A percentile compares a stretch with the other conserved stretches of the same genome.
Conservation (phyloP, 768 basidiomycete species). For the Boletus coccyginus region DNA sequence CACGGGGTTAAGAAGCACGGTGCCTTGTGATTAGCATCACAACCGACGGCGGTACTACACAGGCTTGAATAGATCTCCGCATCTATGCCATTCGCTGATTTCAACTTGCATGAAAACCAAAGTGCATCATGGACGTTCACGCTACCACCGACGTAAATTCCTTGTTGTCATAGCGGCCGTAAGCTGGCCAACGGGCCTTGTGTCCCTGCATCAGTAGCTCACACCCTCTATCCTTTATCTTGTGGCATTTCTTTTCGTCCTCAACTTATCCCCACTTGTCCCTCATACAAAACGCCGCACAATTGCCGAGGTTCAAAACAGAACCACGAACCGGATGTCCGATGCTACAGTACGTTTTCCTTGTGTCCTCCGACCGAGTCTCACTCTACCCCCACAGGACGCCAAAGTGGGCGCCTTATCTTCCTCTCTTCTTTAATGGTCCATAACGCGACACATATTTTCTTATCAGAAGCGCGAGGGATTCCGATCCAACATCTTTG, state of each 20-base stretch:
- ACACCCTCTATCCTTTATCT: constrained; percentile 6
- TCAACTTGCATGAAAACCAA: no score
- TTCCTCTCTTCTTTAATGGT: background rate
- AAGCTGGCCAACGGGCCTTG: background rate
- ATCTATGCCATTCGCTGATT: no score
- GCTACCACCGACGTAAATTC: background rate
- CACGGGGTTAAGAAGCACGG: constrained; percentile 1
- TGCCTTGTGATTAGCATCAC: background rate
- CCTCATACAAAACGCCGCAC: background rate
- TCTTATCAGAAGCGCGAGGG: constrained; percentile 15
- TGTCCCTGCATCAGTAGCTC: constrained; percentile 5
- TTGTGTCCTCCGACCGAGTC: background rate
- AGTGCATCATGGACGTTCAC: background rate
- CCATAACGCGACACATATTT: background rate
- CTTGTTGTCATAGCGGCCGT: background rate
- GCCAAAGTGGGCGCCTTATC: constrained; percentile 3
- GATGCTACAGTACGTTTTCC: constrained; percentile 3
- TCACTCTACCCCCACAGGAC: background rate
- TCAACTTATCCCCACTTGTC: background rate
- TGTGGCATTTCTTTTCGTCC: background rate
- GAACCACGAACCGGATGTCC: background rate
- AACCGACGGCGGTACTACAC: background rate
- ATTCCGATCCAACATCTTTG: constrained; percentile 10
- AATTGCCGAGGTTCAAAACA: constrained; percentile 4
- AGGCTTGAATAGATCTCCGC: no score